A percentile compares a stretch with the other conserved stretches of the same genome.
Conservation (phyloP, 2,329 filamentous ascomycete genomes). For the Tolypocladium endophyticum region DNA sequence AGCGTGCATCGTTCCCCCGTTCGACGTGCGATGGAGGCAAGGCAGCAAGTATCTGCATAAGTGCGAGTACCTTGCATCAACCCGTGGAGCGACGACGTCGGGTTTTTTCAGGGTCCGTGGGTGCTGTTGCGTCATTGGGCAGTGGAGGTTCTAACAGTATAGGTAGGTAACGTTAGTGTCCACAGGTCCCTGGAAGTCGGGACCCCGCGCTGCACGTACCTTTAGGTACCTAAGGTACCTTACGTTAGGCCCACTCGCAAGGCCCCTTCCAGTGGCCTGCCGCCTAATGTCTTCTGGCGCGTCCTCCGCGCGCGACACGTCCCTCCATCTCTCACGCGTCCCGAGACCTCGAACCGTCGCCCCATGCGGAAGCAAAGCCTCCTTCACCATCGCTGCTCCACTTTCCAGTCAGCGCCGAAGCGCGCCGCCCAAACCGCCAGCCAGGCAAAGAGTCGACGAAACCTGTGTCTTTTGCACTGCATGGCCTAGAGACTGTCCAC, state of each 20-base stretch:
- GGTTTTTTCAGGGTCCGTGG: neutral
- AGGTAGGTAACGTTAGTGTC: neutral
- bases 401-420: neutral
- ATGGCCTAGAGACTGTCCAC: neutral
- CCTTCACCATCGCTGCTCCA: neutral
- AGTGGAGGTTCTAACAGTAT: neutral
- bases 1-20: neutral
- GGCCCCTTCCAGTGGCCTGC: neutral
- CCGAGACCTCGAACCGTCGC: neutral
- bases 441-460: neutral
- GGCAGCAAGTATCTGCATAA: neutral
- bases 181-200: neutral
- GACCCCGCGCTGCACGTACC: neutral
- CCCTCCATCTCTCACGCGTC: neutral
- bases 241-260: no score
- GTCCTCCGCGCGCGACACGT: neutral
- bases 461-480: neutral
- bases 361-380: neutral
- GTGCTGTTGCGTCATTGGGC: neutral
- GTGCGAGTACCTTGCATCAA: neutral
- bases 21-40: neutral
- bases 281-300: neutral
- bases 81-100: neutral
- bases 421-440: neutral
- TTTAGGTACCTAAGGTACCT: no score